Base-by-base conservation (phyloP, 768 basidiomycete genomes). In the Sistotremastrum niveocremeum region DNA sequence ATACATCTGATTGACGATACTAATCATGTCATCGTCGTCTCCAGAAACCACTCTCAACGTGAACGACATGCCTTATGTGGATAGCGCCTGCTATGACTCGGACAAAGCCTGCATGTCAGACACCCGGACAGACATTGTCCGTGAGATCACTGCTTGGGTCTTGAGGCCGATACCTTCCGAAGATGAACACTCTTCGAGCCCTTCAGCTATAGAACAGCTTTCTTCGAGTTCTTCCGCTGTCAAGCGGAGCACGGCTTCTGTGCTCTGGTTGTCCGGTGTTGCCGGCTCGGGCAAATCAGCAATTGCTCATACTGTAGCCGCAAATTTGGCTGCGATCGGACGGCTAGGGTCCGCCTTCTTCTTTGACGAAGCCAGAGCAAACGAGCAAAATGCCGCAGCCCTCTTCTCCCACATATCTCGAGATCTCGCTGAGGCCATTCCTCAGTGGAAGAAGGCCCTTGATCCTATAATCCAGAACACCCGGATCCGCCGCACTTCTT, bases 301-400 rank as follows among this genome's bases (percentile, higher is more conserved):
- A 6, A 59, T 60, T 30, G 53, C 56, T 4, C 44, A 52, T 20
- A 54, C 51, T 11, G 39, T 59, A 28, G 51, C 54, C 9, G 41
- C 53, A 8, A 40, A 48, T 34, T 42, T 54, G 37, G 34, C 45
- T 41, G 35, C 46, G 47, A 31, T 42, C 39, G 42, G 46, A n/a
- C 46, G 46, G 12, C 53, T 60, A 6, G 59, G 57, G 10, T 58
- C 58, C 3, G 59, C 54, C 47, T 61, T 62, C 46, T 63, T 62
- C 46, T 62, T 54, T 36, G 39, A 20, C 20, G 20, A 20, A 20
- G 20, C 20, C 20, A 20, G 20, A 20, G 20, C 20, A 20, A 20
- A 20, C 20, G 20, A 20, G 20, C 20, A 20, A 20, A 20, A 20
- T 20, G 20, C 20, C 1, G 20, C 20, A 20, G 20, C 20, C 20